Base-by-base conservation (phyloP, 176 grass and related monocot species). In the Oryza meyeriana region DNA sequence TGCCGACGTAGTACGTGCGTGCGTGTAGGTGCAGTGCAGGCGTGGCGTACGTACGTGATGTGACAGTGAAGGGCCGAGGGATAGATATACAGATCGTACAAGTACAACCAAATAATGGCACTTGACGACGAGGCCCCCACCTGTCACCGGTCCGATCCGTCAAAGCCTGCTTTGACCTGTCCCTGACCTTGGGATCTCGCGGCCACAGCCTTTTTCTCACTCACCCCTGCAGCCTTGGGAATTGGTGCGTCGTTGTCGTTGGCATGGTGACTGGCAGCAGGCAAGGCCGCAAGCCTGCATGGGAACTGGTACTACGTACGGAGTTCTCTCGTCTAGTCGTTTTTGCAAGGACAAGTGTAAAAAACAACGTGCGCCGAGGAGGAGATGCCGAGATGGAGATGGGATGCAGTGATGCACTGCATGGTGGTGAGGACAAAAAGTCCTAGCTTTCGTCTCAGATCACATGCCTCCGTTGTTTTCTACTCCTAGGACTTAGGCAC, bases 121-220 rank as follows among this genome's bases (percentile, higher is more conserved):
- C 52, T 58, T 24, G 52, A 24, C 52, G 52, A 0, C 52, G 52
- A 0, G 11, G 76, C 27, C 0, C 36, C 16, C 62, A 2, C 28
- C 6, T 0, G 22, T 58, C 52, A 58, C 52, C 20, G 10, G 66
- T 18, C 45, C 69, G 50, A 79, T 66, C 86, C 50, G 81, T 88
- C 86, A 45, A 84, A 24, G 20, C 68, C 11, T 12, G 29, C 67
- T 88, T 74, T 88, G 69, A 83, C 66, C 74, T 42, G 74, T 77
- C 64, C 24, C 45, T 44, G 57, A 30, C 66, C 41, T 85, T 58
- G 81, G 45, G 74, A 76, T 69, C 45, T 75, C 32, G 14, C 68
- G 10, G 61, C 84, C 28, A 40, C 61, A 61, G 77, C 64, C 24
- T 70, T 33, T 47, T 47, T n/a, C 7, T 7, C 17, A 5, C 47